Evolutionary conservation across 805 yeast genomes (phyloP).

Genomic region (Nakazawaea populi): DNA sequence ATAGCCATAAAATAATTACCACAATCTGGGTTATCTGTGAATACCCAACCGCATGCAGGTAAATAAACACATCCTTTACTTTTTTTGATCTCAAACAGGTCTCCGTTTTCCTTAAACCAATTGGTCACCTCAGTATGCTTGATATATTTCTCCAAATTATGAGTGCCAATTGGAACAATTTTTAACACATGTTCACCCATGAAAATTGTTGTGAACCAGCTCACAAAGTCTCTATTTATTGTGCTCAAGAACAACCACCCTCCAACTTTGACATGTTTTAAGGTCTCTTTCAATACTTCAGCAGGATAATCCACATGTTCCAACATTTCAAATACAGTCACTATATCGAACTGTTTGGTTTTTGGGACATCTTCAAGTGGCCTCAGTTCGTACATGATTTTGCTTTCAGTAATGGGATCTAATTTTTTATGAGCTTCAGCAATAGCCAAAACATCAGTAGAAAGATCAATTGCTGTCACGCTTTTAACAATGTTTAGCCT

Average conservation of each 20-base stretch:
- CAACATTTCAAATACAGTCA: constrained; percentile 89
- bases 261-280: constrained; percentile 64
- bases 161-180: constrained; percentile 92
- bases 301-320: constrained; percentile 92
- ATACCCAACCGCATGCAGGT: constrained; percentile 83
- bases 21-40: constrained; percentile 48
- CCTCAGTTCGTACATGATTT: constrained; percentile 52
- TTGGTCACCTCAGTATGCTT: constrained; percentile 64
- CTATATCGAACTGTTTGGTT: constrained; percentile 56
- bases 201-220: constrained; percentile 90
- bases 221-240: constrained; percentile 78
- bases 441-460: constrained; percentile 74
- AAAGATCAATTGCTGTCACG: constrained; percentile 82
- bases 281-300: constrained; percentile 61
- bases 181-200: constrained; percentile 77
- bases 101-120: constrained; percentile 47
- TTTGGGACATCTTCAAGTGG: constrained; percentile 54
- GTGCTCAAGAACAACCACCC: constrained; percentile 89
- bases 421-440: constrained; percentile 61
- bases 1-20: constrained; percentile 93
- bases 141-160: constrained; percentile 80
- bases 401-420: constrained; percentile 58
- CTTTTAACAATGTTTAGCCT: constrained; percentile 54
- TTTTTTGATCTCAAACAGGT: constrained; percentile 51
- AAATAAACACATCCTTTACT: constrained; percentile 77